phyloP scores from a whole-genome alignment of 306 rosid genomes.

The Lathyrus aphaca region DNA sequence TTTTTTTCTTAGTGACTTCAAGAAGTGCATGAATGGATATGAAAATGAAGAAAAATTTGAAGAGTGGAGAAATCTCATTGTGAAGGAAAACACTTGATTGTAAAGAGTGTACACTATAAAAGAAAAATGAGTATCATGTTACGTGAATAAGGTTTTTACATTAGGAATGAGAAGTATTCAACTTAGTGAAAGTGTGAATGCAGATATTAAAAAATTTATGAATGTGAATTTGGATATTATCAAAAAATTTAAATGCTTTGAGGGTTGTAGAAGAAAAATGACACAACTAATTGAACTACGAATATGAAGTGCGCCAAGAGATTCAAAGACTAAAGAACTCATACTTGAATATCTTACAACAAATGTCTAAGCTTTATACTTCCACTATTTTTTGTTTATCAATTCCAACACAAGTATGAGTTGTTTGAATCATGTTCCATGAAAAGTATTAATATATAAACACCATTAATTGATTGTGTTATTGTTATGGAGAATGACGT shows the following conservation, averaged over 20 bases:
- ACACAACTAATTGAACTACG: neutral
- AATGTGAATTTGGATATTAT: neutral
- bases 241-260: too few relatives aligned
- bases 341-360: neutral
- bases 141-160: neutral
- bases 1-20: neutral
- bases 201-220: neutral
- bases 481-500: too few relatives aligned
- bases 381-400: neutral
- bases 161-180: neutral
- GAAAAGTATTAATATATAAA: too few relatives aligned
- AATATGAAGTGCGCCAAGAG: neutral
- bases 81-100: too few relatives aligned
- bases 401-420: neutral
- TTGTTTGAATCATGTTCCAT: neutral
- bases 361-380: neutral
- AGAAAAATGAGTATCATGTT: too few relatives aligned
- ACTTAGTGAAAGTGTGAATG: neutral
- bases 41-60: neutral
- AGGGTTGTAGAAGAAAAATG: neutral
- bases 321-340: neutral
- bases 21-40: neutral
- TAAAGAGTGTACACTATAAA: neutral
- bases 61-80: too few relatives aligned
- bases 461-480: neutral